Conservation (phyloP, 345 rosid species). For the rapeseed (Brassica napus) region Da-Ae NC_063451.1:41040501-41041000, state of each 20-base stretch:
- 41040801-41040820: too few relatives aligned
- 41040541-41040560: slow-evolving; percentile 20
- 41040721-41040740: too few relatives aligned
- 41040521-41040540: slow-evolving; percentile 21
- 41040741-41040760: too few relatives aligned
- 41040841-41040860: too few relatives aligned
- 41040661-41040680: too few relatives aligned
- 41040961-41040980: slow-evolving; percentile 21
- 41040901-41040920: slow-evolving; percentile 27
- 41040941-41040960: slow-evolving; percentile 25
- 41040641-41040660: too few relatives aligned
- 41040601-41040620: slow-evolving; percentile 18
- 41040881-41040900: slow-evolving; percentile 9
- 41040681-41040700: too few relatives aligned
- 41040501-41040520: not conserved
- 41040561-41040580: not conserved
- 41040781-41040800: too few relatives aligned
- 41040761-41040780: too few relatives aligned
- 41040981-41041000: slow-evolving; percentile 35
- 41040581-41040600: slow-evolving; percentile 1
- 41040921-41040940: slow-evolving; percentile 33
- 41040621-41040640: not conserved
- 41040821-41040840: too few relatives aligned
- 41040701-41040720: too few relatives aligned
- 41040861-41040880: too few relatives aligned